These are phyloP conservation scores for Eucalyptus tenuipes DNA, from an alignment of 345 rosid species.

Conservation along the genomic window DNA sequence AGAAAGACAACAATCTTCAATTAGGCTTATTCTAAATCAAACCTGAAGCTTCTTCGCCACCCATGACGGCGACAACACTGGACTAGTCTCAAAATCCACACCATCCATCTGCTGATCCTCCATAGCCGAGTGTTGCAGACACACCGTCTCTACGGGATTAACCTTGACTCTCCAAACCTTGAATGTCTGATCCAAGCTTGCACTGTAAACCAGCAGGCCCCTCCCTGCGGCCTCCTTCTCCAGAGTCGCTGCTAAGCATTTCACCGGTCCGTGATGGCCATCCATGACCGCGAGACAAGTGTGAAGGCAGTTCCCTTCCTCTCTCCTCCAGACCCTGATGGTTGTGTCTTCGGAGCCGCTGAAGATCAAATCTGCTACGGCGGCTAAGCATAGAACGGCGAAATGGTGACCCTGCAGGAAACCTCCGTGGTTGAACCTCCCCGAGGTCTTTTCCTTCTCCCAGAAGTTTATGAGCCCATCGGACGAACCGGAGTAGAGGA, in stretches of 20 bases:
- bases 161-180: conserved; percentile 68
- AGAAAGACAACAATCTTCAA: not conserved
- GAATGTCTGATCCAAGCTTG: conserved; percentile 77
- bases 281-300: conserved; percentile 74
- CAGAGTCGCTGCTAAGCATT: conserved; percentile 61
- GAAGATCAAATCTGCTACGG: conserved; percentile 58
- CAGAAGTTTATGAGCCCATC: conserved; percentile 81
- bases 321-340: conserved; percentile 84
- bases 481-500: conserved; percentile 75
- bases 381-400: conserved; percentile 72
- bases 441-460: conserved; percentile 44
- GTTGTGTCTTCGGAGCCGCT: conserved; percentile 93
- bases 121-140: not conserved
- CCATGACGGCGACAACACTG: conserved; percentile 3
- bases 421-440: conserved; percentile 60
- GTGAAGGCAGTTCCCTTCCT: conserved; percentile 32
- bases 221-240: conserved; percentile 30
- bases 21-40: not conserved
- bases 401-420: conserved; percentile 69
- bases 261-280: conserved; percentile 87
- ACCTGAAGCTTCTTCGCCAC: not conserved
- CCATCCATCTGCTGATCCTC: not conserved
- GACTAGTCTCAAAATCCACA: not conserved
- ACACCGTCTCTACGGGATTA: not conserved
- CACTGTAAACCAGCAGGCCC: conserved; percentile 66